phyloP scores from a whole-genome alignment of 768 basidiomycete species.

The Pisolithus tinctorius region DNA sequence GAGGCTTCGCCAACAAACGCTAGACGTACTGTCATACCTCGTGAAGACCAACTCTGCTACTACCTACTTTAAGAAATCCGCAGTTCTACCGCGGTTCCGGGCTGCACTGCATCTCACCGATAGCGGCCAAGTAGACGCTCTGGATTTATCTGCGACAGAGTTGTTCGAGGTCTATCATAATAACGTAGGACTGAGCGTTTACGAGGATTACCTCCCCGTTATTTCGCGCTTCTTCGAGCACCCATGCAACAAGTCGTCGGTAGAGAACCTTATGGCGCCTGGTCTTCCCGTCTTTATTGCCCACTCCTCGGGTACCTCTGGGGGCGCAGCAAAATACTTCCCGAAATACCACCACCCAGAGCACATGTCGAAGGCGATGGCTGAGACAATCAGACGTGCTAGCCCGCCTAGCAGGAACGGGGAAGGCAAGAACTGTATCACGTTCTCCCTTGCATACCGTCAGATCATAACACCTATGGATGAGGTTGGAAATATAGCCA shows the following conservation, averaged over 20 bases:
- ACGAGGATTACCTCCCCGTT: constrained; percentile 14
- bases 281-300: constrained; percentile 18
- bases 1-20: too few relatives aligned
- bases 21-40: too few relatives aligned
- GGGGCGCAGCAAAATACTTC: constrained; percentile 11
- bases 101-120: too few relatives aligned
- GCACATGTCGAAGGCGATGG: constrained; percentile 11
- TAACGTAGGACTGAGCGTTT: constrained; percentile 11
- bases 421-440: constrained; percentile 12
- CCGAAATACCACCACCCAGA: constrained; percentile 16
- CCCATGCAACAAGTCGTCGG: constrained; percentile 12
- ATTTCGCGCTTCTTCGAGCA: constrained; percentile 12
- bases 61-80: too few relatives aligned
- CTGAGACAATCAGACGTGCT: constrained; percentile 6
- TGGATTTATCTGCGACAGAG: too few relatives aligned
- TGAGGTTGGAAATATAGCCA: constrained; percentile 4
- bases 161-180: constrained; percentile 8
- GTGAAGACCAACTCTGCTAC: too few relatives aligned
- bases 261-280: constrained; percentile 16
- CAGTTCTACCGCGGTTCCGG: too few relatives aligned
- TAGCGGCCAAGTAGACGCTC: too few relatives aligned
- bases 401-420: constrained; percentile 1
- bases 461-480: constrained; percentile 8
- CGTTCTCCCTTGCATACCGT: constrained; percentile 14
- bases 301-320: constrained; percentile 13